Conservation (phyloP, 108 stramenopile species). For the Skeletonema grethae region DNA sequence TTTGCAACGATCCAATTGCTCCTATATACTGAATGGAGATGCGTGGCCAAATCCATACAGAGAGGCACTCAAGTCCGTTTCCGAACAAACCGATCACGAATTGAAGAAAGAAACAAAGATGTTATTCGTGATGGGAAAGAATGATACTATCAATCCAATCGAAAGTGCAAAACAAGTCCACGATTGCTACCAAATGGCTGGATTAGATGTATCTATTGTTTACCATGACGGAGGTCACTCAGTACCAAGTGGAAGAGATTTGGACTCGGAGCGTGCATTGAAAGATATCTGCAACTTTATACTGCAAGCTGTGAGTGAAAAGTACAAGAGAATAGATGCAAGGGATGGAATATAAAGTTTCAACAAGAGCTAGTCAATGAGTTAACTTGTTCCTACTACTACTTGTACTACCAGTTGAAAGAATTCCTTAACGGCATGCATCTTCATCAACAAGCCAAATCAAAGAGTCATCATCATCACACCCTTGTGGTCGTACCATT, state of each 20-base stretch:
- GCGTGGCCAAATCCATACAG: conserved; percentile 78
- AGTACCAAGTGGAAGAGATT: conserved; percentile 49
- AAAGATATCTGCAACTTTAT: conserved; percentile 39
- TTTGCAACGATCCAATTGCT: conserved; percentile 9
- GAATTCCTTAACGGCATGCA: conserved; percentile 23
- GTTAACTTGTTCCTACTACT: too few relatives aligned
- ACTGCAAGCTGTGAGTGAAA: conserved; percentile 11
- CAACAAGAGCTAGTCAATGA: too few relatives aligned
- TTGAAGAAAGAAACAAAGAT: conserved; percentile 23
- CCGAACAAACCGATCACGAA: conserved; percentile 1
- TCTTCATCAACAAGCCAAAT: conserved; percentile 81
- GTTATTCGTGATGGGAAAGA: conserved; percentile 65
- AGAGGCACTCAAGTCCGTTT: conserved; percentile 6
- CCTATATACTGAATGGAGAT: conserved; percentile 78
- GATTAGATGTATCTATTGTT: conserved; percentile 53
- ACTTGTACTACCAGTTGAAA: too few relatives aligned
- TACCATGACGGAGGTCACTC: conserved; percentile 74
- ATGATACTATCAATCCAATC: conserved; percentile 73
- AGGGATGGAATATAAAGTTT: not conserved
- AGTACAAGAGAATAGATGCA: not conserved
- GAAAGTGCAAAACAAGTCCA: conserved; percentile 58
- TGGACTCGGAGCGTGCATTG: conserved; percentile 34
- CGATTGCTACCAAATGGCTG: conserved; percentile 42
- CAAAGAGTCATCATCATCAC: conserved; percentile 36
- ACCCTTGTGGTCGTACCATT: conserved; percentile 62